phyloP scores from a whole-genome alignment of 306 rosid species.

The Spatholobus suberectus region DNA sequence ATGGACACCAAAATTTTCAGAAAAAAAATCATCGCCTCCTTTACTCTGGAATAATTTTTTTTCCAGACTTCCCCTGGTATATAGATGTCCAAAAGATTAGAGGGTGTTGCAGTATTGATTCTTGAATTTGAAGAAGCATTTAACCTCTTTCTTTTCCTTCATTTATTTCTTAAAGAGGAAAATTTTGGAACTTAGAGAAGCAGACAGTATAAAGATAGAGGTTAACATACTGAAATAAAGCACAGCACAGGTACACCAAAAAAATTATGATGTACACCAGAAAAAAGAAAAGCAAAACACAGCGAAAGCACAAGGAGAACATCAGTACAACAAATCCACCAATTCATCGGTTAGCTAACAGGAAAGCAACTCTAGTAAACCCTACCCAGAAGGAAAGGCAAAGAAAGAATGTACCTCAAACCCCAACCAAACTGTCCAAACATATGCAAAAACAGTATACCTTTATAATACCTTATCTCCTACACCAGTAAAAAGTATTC shows the following conservation, averaged over 20 bases:
- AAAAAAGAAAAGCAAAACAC: not conserved
- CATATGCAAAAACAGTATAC: conserved; percentile 21
- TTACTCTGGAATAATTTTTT: not conserved
- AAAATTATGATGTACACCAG: too few relatives aligned
- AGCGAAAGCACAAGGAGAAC: not conserved
- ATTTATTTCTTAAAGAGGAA: not conserved
- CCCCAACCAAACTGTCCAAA: not conserved
- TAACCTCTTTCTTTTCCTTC: not conserved
- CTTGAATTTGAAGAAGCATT: not conserved
- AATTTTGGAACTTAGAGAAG: not conserved
- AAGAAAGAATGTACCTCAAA: not conserved
- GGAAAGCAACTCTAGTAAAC: not conserved
- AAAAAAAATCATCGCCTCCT: not conserved
- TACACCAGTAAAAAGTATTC: not conserved
- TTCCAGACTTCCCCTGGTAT: not conserved
- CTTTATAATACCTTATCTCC: not conserved
- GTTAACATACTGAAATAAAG: not conserved
- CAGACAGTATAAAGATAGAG: not conserved
- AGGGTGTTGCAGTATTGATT: not conserved
- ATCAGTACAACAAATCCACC: conserved; percentile 15
- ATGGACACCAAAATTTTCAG: not conserved
- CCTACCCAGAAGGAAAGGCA: not conserved
- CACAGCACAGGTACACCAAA: too few relatives aligned
- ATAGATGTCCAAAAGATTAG: not conserved
- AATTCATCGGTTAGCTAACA: conserved; percentile 9